Evolutionary conservation across 2,329 filamentous ascomycete genomes (phyloP), one percentile per base, ranked within the genome.

Genomic region (Phaeosphaeriaceae sp.): DNA sequence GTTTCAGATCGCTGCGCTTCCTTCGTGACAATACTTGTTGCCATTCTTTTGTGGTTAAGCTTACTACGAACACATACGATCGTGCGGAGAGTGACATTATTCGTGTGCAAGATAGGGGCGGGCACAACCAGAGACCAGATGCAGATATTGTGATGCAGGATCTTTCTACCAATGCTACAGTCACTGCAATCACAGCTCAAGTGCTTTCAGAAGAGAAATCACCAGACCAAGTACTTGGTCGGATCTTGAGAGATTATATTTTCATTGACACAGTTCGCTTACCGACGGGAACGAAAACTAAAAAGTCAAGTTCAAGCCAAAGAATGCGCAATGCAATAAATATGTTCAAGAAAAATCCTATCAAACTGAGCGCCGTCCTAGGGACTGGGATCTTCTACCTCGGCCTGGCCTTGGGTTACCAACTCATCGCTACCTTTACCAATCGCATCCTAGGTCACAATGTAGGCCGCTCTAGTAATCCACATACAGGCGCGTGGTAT

Each of bases 401-500:
- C 6, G 13, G 18, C 18, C 4, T 44, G 12, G 26, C 18, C 9
- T 6, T 33, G 23, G 28, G 42, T 12, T 42, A 42, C 18, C 48
- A 50, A 39, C 15, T 32, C 8, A 42, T 46, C 29, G 42, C 42
- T 11, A 6, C 42, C 8, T 50, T 16, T n/a, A 37, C 48, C 7
- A 37, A 16, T 16, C 29, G 16, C 8, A 50, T 50, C 28, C 13
- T 46, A 12, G 48, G 37, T 3, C n/a, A 38, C 13, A 21, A 32
- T 3, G 23, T 34, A 7, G 48, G n/a, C 28, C 33, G 30, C 2
- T 44, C 45, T 3, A 34, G 18, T 4, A n/a, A 33, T 42, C 45
- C 49, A 13, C 20, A 40, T 16, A 11, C 40, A 9, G 49, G 49
- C 15, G 39, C 45, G 13, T 48, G 49, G 49, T 52, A 17, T 33